Evolutionary conservation across 2,329 filamentous ascomycete species (phyloP).

Genomic region (Hortaea sp.): DNA sequence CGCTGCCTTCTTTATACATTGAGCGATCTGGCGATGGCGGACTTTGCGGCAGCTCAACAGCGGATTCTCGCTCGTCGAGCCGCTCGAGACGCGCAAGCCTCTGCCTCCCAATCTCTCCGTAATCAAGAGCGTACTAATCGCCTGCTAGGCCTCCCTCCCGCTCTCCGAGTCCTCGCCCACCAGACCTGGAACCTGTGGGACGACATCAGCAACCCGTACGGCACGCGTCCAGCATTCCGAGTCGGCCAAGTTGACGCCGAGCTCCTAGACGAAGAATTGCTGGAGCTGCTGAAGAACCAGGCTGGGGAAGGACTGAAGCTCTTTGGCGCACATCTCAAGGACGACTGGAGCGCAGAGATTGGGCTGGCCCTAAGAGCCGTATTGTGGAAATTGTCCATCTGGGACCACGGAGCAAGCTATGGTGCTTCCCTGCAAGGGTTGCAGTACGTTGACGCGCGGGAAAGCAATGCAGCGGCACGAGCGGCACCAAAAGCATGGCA

Average conservation of each 20-base stretch:
- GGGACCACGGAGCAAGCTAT: slow-evolving; percentile 94
- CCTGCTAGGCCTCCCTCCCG: slow-evolving; percentile 40
- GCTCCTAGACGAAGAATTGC: slow-evolving; percentile 82
- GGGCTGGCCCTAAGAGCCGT: slow-evolving; percentile 63
- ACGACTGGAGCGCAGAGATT: slow-evolving; percentile 84
- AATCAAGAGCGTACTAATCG: slow-evolving; percentile 28
- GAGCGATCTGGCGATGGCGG: slow-evolving; percentile 31
- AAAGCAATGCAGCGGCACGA: slow-evolving; percentile 2
- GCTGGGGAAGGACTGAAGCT: slow-evolving; percentile 83
- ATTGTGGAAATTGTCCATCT: slow-evolving; percentile 89
- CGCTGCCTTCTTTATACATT: too few relatives aligned
- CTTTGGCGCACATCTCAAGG: slow-evolving; percentile 65
- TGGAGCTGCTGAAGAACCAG: slow-evolving; percentile 75
- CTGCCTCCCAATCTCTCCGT: slow-evolving; percentile 42
- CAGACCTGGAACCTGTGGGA: slow-evolving; percentile 47
- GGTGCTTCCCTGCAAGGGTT: slow-evolving; percentile 88
- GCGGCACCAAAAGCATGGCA: slow-evolving; percentile 57
- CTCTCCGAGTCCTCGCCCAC: slow-evolving; percentile 42
- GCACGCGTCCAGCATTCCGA: slow-evolving; percentile 75
- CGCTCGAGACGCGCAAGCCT: slow-evolving; percentile 53
- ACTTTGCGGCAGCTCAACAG: slow-evolving; percentile 82
- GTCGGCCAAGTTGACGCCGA: slow-evolving; percentile 96
- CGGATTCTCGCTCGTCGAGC: slow-evolving; percentile 73
- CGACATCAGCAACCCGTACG: slow-evolving; percentile 60
- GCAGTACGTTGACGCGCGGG: slow-evolving; percentile 74